phyloP scores from a whole-genome alignment of 352 stramenopile species.

The Phytophthora rubi region DNA sequence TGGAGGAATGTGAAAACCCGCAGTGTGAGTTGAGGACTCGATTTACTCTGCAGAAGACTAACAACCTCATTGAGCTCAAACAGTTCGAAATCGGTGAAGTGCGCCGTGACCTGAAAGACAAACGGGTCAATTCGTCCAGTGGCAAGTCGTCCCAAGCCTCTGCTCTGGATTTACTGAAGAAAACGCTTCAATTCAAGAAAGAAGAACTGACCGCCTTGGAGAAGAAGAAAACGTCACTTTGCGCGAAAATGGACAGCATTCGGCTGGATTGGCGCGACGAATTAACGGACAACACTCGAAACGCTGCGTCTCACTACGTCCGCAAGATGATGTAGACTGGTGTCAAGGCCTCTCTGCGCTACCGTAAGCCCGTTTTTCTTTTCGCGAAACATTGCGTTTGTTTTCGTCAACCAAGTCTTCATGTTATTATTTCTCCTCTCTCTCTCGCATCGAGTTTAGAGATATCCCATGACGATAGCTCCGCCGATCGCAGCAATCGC shows the following conservation, averaged over 20 bases:
- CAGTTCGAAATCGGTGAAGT: constrained; percentile 13
- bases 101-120: constrained; percentile 6
- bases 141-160: background rate
- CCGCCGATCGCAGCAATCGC: constrained; percentile 46
- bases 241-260: constrained; percentile 20
- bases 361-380: background rate
- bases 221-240: constrained; percentile 1
- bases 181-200: background rate
- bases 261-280: constrained; percentile 24
- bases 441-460: constrained; percentile 9
- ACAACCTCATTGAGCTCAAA: constrained; percentile 14
- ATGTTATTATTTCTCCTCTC: background rate
- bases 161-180: constrained; percentile 3
- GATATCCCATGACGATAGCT: constrained; percentile 49
- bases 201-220: constrained; percentile 1
- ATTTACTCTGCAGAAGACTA: background rate
- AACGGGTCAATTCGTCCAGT: constrained; percentile 1
- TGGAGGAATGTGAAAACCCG: constrained; percentile 9
- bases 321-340: background rate
- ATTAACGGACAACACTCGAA: background rate
- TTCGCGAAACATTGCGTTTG: background rate
- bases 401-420: background rate
- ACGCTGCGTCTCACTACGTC: constrained; percentile 2
- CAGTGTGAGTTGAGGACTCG: constrained; percentile 12
- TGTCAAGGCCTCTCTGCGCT: background rate